Evolutionary conservation across 2,329 filamentous ascomycete genomes (phyloP).

Genomic region (Colletotrichum tamarilloi): DNA sequence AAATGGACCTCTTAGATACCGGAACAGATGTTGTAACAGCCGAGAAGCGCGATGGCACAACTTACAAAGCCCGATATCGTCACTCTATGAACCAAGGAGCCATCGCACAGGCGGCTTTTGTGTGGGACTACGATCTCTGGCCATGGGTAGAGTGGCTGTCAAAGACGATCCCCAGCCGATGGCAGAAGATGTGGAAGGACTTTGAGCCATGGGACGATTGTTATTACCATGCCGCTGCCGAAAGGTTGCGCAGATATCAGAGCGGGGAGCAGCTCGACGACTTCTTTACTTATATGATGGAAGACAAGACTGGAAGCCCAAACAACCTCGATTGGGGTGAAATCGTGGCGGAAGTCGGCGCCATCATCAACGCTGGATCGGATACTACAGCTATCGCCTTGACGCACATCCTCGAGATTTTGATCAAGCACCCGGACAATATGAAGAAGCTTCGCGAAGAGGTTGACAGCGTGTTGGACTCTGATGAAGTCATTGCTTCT

Average conservation of each 20-base stretch:
- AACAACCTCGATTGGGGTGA: slow-evolving; percentile 66
- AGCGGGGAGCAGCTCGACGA: slow-evolving; percentile 66
- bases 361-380: slow-evolving; percentile 63
- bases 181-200: slow-evolving; percentile 47
- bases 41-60: slow-evolving; percentile 56
- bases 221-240: slow-evolving; percentile 40
- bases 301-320: slow-evolving; percentile 49
- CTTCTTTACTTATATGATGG: slow-evolving; percentile 68
- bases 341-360: slow-evolving; percentile 65
- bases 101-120: slow-evolving; percentile 59
- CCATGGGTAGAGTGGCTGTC: slow-evolving; percentile 56
- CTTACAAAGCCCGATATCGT: slow-evolving; percentile 57
- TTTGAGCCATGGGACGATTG: slow-evolving; percentile 59
- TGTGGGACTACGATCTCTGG: slow-evolving; percentile 65
- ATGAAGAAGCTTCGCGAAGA: slow-evolving; percentile 56
- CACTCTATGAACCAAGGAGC: slow-evolving; percentile 62
- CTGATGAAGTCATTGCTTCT: slow-evolving; percentile 55
- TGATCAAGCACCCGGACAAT: slow-evolving; percentile 58
- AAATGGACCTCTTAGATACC: slow-evolving; percentile 61
- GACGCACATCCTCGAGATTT: slow-evolving; percentile 62
- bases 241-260: slow-evolving; percentile 50
- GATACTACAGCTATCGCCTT: slow-evolving; percentile 62
- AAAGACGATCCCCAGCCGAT: slow-evolving; percentile 58
- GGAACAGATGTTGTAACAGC: slow-evolving; percentile 58
- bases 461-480: slow-evolving; percentile 56